Conservation (phyloP, 1,284 basidiomycete genomes). For the Tausonia pullulans region DNA sequence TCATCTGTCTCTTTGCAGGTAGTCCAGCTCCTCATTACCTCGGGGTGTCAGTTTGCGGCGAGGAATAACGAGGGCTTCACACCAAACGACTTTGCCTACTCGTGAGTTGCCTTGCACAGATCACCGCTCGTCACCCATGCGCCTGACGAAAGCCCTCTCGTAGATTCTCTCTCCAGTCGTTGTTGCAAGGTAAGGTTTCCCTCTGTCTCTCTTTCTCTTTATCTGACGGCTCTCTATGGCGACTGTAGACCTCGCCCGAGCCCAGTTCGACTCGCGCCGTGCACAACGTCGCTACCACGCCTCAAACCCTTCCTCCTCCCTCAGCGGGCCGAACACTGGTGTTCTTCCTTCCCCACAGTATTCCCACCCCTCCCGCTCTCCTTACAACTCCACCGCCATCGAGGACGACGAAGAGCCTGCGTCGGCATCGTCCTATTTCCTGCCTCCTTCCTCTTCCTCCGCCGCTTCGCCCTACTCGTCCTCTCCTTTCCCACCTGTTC, state of each 20-base stretch:
- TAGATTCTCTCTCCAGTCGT: background rate
- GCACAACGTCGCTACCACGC: background rate
- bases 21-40: slow-evolving; percentile 74
- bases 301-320: background rate
- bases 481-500: background rate
- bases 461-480: background rate
- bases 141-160: background rate
- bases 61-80: slow-evolving; percentile 85
- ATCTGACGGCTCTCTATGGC: background rate
- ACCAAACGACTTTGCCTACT: slow-evolving; percentile 83
- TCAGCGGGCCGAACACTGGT: too few species aligned
- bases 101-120: slow-evolving; percentile 29
- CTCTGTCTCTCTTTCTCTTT: background rate
- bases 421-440: background rate
- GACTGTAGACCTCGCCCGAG: slow-evolving; percentile 8
- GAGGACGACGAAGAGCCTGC: too few species aligned
- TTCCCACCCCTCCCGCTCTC: too few species aligned
- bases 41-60: slow-evolving; percentile 66
- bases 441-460: background rate
- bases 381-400: background rate
- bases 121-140: background rate
- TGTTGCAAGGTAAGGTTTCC: background rate
- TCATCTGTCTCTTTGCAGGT: slow-evolving; percentile 39
- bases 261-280: slow-evolving; percentile 9
- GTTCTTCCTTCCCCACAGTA: too few species aligned